Conservation (phyloP, 208 protist genomes). For the Entamoeba invadens region DNA sequence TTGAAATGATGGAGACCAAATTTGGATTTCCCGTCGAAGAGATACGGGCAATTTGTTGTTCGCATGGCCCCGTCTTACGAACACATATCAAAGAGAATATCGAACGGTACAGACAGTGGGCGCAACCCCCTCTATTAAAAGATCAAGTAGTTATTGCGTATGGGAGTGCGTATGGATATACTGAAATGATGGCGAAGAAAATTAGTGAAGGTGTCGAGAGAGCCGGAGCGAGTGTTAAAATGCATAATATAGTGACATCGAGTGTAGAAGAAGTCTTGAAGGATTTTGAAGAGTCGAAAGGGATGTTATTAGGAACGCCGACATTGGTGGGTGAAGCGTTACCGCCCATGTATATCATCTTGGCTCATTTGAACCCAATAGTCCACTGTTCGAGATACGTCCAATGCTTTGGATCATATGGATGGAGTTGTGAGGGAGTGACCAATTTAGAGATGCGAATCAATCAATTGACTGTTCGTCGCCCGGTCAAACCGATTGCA, state of each 20-base stretch:
- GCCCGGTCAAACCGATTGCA: background rate
- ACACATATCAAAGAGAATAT: background rate
- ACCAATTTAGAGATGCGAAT: background rate
- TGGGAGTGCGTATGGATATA: conserved; percentile 25
- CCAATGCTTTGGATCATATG: conserved; percentile 19
- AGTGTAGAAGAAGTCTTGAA: background rate
- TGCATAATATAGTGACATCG: background rate
- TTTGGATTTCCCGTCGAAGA: background rate
- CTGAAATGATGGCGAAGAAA: conserved; percentile 15
- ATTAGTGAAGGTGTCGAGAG: conserved; percentile 6
- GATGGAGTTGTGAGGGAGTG: conserved; percentile 12
- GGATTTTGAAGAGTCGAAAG: background rate
- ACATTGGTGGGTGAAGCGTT: conserved; percentile 22
- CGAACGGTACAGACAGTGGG: conserved; percentile 11
- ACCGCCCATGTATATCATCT: conserved; percentile 8
- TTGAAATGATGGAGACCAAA: background rate
- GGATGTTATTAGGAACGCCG: conserved; percentile 9
- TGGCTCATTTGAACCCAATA: background rate
- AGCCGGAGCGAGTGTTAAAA: background rate
- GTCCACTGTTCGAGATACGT: background rate
- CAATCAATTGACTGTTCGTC: background rate
- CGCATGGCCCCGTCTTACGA: conserved; percentile 15
- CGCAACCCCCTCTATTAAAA: background rate
- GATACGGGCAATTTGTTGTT: conserved; percentile 8
- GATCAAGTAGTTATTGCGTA: conserved; percentile 5